Evolutionary conservation across 2,329 filamentous ascomycete species (phyloP), one percentile per base, ranked within the genome.

Genomic region (Arthrinium phaeospermum): DNA sequence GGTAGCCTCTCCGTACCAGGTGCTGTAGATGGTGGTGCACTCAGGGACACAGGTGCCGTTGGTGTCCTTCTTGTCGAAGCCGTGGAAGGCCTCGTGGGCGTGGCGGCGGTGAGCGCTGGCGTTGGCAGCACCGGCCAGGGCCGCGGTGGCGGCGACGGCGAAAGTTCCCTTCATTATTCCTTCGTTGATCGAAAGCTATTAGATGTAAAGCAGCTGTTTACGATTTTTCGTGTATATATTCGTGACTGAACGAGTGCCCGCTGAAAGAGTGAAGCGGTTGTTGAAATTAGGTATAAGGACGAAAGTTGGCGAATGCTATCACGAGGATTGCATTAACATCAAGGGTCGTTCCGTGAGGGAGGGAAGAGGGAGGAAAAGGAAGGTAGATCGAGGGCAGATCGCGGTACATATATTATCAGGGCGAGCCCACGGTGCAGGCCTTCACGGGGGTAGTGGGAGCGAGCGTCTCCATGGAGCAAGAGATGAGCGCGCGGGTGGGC

Each of bases 181-280:
- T 76, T 73, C 24, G 64, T 71, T 77, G 73, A 73, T 74, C 44
- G 68, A 75, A 71, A 77, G 74, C 67, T 76, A 74, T 73, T 71
- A 67, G 51, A 61, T 72, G 71, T 72, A 78, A 75, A 75, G 77
- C 77, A 75, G 81, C 78, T 77, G 80, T 80, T 77, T 75, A 74
- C 72, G 75, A 13, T 70, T 41, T 49, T 49, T 70, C 49, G 67
- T 46, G 41, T 73, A 74, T 77, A 77, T 77, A 77, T 78, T 76
- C 78, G 74, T 78, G 78, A 77, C 78, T 78, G 78, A 92, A 93
- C 85, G 91, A 93, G 86, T 91, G 92, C 90, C 93, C 93, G 93
- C 93, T 95, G 86, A 95, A 94, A 83, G 93, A 94, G 91, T 94
- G 92, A 94, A 94, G 92, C 92, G 91, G 91, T 92, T 80, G 86